Conservation (phyloP, 192 early-diverging fungal species). For the Coemansia brasiliensis region DNA sequence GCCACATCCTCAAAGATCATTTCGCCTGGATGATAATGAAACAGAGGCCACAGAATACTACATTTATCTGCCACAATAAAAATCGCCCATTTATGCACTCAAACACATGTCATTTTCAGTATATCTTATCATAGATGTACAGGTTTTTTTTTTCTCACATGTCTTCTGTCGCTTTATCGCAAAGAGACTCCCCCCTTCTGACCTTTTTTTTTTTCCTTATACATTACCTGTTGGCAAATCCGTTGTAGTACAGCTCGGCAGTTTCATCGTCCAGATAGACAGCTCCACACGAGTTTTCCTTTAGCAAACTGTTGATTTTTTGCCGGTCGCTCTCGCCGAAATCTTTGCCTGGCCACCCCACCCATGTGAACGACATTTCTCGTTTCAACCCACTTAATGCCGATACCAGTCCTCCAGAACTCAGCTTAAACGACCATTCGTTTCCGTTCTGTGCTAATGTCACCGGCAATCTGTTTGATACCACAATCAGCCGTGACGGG, state of each 20-base stretch:
- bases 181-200: background rate
- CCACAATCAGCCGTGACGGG: conserved; percentile 74
- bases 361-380: conserved; percentile 97
- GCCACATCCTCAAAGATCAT: conserved; percentile 92
- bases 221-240: conserved; percentile 86
- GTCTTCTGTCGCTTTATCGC: background rate
- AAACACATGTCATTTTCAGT: background rate
- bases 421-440: conserved; percentile 77
- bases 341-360: conserved; percentile 96
- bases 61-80: background rate
- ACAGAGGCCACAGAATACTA: conserved; percentile 98
- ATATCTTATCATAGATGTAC: background rate
- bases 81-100: too few relatives aligned
- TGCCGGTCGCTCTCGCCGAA: conserved; percentile 75
- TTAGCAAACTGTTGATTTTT: conserved; percentile 69
- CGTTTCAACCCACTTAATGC: conserved; percentile 92
- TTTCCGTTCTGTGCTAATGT: conserved; percentile 60
- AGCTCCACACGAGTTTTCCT: conserved; percentile 84
- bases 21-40: conserved; percentile 99
- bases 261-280: conserved; percentile 93
- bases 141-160: background rate
- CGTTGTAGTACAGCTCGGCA: conserved; percentile 96
- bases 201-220: background rate
- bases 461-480: conserved; percentile 95
- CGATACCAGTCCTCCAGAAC: conserved; percentile 93